phyloP scores from a whole-genome alignment of 2,329 filamentous ascomycete species.

The Fusarium zealandicum region DNA sequence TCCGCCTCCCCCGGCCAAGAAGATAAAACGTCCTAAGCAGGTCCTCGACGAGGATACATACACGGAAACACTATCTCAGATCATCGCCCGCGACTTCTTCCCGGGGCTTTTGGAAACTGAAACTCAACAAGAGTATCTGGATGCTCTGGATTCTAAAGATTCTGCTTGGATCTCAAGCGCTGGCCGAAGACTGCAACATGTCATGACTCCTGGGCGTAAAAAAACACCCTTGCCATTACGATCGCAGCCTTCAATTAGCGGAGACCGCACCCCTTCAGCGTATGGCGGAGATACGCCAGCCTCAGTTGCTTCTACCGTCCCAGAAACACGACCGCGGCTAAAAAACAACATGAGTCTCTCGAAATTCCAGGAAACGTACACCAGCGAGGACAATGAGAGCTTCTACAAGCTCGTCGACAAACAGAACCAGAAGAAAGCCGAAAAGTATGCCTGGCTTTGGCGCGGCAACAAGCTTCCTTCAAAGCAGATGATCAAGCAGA shows the following conservation, averaged over 20 bases:
- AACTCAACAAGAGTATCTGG: slow-evolving; percentile 89
- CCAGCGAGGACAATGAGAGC: slow-evolving; percentile 96
- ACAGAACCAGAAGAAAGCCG: slow-evolving; percentile 83
- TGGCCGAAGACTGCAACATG: slow-evolving; percentile 72
- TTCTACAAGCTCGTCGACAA: slow-evolving; percentile 93
- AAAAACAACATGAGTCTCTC: slow-evolving; percentile 83
- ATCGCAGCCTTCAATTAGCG: slow-evolving; percentile 39
- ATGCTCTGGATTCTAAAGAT: slow-evolving; percentile 88
- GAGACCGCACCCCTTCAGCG: slow-evolving; percentile 66
- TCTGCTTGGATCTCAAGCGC: slow-evolving; percentile 85
- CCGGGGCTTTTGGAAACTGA: slow-evolving; percentile 87
- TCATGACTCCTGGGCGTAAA: slow-evolving; percentile 78
- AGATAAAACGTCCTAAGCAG: slow-evolving; percentile 87
- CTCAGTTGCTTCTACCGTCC: slow-evolving; percentile 56
- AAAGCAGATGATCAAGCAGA: slow-evolving; percentile 77
- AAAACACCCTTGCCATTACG: slow-evolving; percentile 33
- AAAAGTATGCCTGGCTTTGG: slow-evolving; percentile 91
- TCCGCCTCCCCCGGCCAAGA: slow-evolving; percentile 82
- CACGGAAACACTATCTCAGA: slow-evolving; percentile 86
- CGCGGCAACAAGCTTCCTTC: slow-evolving; percentile 83
- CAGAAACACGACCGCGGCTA: slow-evolving; percentile 56
- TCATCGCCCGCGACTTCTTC: slow-evolving; percentile 97
- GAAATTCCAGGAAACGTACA: slow-evolving; percentile 91
- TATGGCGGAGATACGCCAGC: slow-evolving; percentile 78
- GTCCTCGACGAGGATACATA: slow-evolving; percentile 95